Conservation (phyloP, 176 grass and related monocot genomes). For the Thinopyrum elongatum region DNA sequence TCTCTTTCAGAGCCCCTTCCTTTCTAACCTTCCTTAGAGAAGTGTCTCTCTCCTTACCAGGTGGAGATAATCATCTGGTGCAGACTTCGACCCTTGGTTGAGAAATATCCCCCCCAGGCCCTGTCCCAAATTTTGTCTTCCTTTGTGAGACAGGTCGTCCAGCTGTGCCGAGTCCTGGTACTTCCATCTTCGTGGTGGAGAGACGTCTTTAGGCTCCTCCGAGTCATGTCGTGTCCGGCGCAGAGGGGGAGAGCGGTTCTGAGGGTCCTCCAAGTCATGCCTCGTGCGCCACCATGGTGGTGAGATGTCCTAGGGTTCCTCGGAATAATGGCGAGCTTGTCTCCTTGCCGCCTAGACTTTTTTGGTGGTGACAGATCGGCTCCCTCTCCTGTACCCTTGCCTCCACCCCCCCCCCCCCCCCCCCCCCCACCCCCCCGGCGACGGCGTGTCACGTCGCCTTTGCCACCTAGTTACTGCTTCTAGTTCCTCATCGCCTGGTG, state of each 20-base stretch:
- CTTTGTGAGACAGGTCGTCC: slow-evolving; percentile 42
- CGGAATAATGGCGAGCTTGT: slow-evolving; percentile 4
- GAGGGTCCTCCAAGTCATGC: too few species aligned
- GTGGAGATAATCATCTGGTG: slow-evolving; percentile 38
- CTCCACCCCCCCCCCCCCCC: too few species aligned
- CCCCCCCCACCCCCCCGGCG: neutral
- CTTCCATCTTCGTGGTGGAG: slow-evolving; percentile 32
- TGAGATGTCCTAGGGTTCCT: slow-evolving; percentile 15
- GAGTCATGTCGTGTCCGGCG: too few species aligned
- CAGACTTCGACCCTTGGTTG: slow-evolving; percentile 40
- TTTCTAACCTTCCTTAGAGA: slow-evolving; percentile 63
- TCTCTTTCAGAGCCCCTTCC: slow-evolving; percentile 38
- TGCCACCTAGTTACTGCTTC: neutral
- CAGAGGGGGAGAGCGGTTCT: too few species aligned
- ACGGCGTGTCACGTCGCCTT: slow-evolving; percentile 30
- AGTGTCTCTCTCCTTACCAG: slow-evolving; percentile 40
- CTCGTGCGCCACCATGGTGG: slow-evolving; percentile 8
- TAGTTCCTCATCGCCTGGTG: too few species aligned
- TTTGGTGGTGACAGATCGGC: slow-evolving; percentile 45
- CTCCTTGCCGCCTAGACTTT: slow-evolving; percentile 23
- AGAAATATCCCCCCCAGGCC: slow-evolving; percentile 25
- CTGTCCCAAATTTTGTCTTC: slow-evolving; percentile 8
- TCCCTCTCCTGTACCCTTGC: neutral
- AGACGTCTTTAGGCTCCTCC: slow-evolving; percentile 27
- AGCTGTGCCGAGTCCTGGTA: slow-evolving; percentile 1